Base-by-base conservation (phyloP, 2,329 filamentous ascomycete genomes). In the Fusarium setosum region DNA sequence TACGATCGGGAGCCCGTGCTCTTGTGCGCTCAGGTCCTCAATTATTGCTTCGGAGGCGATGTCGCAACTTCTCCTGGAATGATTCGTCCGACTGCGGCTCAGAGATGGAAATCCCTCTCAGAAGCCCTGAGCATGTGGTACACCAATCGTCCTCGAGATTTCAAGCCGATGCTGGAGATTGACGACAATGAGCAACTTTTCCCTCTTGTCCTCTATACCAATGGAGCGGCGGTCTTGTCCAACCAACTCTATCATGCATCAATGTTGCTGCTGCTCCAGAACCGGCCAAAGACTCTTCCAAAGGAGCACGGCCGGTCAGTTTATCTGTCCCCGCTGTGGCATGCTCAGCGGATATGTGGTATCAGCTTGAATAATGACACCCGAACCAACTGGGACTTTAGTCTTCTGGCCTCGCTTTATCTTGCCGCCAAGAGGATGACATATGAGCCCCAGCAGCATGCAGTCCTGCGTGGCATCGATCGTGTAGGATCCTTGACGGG, bases 191-290 rank as follows among this genome's bases (percentile, higher is more conserved):
- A 74, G 3, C 67, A 70, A 18, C 66, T 76, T 0, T 79, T 79
- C 47, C 78, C 77, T 3, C 59, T 73, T 1, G 50, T 80, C n/a
- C 72, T 80, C 17, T 80, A 79, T 56, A 79, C 76, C 50, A 79
- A 72, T 63, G 76, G 72, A 20, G 76, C 77, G 12, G 73, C 80
- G 0, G 71, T 86, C 17, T 70, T 86, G 1, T 84, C 83, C 4
- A 88, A 86, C 60, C 84, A 87, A 65, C 74, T 87, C 4, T 87
- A 86, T 66, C 86, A 88, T 63, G 84, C 84, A 1, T 83, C 84
- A 3, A 84, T 84, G 76, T 70, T 86, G 8, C 70, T 86, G 0
- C 73, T 88, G 55, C 77, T 88, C 17, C 82, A 82, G 56, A 79
- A 82, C 65, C 82, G 81, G 59, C 85, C 85, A 17, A 78, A 81